phyloP scores from a whole-genome alignment of 2,329 filamentous ascomycete genomes.

The Fonsecaea pedrosoi region DNA sequence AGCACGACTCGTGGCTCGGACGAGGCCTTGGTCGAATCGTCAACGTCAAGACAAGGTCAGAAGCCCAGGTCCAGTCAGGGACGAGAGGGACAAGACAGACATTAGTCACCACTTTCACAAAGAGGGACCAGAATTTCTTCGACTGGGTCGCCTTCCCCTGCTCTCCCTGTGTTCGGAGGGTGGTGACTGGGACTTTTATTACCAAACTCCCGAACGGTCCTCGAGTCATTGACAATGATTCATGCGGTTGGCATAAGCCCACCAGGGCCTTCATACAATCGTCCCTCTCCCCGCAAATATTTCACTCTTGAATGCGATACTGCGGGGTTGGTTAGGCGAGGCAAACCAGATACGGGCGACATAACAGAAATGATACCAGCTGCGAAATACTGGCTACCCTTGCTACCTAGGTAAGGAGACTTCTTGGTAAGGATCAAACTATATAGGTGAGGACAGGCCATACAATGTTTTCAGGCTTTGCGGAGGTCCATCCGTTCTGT shows the following conservation, averaged over 20 bases:
- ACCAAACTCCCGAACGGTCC: background rate
- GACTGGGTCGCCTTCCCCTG: background rate
- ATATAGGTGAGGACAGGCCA: background rate
- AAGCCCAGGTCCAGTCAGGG: background rate
- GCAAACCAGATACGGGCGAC: background rate
- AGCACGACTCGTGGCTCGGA: background rate
- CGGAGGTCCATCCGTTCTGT: background rate
- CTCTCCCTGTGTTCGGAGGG: background rate
- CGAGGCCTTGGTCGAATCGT: background rate
- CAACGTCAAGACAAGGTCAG: background rate
- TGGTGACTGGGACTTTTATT: conserved; percentile 8
- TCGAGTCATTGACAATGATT: conserved; percentile 22
- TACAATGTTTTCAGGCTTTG: background rate
- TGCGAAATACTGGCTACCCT: too few relatives aligned
- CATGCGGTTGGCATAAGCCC: background rate
- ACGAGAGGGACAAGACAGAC: background rate
- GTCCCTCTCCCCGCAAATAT: background rate
- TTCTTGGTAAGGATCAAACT: background rate
- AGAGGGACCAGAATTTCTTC: background rate
- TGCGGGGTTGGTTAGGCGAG: conserved; percentile 21
- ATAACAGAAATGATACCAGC: background rate
- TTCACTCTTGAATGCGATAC: background rate
- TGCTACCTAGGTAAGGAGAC: background rate
- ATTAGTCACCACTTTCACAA: background rate
- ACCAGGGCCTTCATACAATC: background rate